These are phyloP conservation scores for Saccharomyces hybrid DNA, from an alignment of 1,139 yeast genomes.

Conservation along the genomic window DNA sequence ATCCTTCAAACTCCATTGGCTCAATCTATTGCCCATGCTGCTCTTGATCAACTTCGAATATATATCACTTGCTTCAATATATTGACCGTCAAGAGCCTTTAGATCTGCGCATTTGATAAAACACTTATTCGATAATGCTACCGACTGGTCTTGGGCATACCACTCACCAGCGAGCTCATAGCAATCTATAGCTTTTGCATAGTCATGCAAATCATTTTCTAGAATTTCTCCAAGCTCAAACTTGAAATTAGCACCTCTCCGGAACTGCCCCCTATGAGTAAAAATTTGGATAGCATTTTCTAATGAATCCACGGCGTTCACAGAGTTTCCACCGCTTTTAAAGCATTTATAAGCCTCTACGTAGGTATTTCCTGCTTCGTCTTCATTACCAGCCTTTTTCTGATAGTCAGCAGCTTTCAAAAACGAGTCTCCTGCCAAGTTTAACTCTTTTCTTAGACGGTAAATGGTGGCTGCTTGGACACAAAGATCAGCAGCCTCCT, in stretches of 20 bases:
- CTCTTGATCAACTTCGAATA: conserved; percentile 74
- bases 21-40: conserved; percentile 63
- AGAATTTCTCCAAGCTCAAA: conserved; percentile 84
- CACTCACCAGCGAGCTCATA: conserved; percentile 96
- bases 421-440: conserved; percentile 74
- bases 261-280: conserved; percentile 85
- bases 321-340: conserved; percentile 60
- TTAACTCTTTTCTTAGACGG: conserved; percentile 61
- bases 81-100: conserved; percentile 68
- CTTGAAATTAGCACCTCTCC: conserved; percentile 92
- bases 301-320: conserved; percentile 71
- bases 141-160: conserved; percentile 90
- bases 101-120: conserved; percentile 86
- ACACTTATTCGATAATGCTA: conserved; percentile 82
- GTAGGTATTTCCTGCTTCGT: conserved; percentile 85
- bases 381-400: conserved; percentile 65
- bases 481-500: conserved; percentile 88
- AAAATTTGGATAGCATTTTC: conserved; percentile 74
- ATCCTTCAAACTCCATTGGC: conserved; percentile 90
- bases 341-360: conserved; percentile 90
- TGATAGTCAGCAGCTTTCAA: conserved; percentile 81
- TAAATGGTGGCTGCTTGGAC: conserved; percentile 87
- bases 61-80: conserved; percentile 62
- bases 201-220: conserved; percentile 65
- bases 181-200: conserved; percentile 59